phyloP scores from a whole-genome alignment of 805 yeast genomes.

The Metschnikowia colocasiae region DNA sequence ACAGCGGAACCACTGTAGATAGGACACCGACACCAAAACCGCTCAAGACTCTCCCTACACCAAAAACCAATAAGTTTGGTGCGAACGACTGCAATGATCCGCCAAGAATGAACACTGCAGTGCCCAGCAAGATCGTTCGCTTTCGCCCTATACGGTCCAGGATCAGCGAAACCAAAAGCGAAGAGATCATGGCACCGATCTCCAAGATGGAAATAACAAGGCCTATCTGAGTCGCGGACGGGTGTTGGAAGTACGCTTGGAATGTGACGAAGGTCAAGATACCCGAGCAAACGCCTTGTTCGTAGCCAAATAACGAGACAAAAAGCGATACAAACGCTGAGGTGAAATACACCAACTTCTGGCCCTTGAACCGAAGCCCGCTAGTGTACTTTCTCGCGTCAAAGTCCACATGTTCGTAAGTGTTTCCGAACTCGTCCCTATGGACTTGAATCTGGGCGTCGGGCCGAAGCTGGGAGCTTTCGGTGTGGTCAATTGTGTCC shows the following conservation, averaged over 20 bases:
- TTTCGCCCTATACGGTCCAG: conserved; percentile 20
- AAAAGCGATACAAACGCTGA: conserved; percentile 44
- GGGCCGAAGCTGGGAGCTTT: conserved; percentile 10
- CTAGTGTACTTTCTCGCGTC: conserved; percentile 32
- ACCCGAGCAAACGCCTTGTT: conserved; percentile 86
- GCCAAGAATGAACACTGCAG: conserved; percentile 17
- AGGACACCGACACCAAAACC: conserved; percentile 88
- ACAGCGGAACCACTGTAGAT: conserved; percentile 81
- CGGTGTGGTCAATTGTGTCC: conserved; percentile 13
- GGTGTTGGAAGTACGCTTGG: conserved; percentile 30
- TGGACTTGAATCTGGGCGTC: conserved; percentile 3
- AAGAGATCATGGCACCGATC: conserved; percentile 21
- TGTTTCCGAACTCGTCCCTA: conserved; percentile 32
- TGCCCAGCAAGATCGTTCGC: conserved; percentile 19
- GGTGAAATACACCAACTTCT: conserved; percentile 39
- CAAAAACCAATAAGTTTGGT: conserved; percentile 49
- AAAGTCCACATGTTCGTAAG: conserved; percentile 36
- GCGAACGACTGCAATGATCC: conserved; percentile 36
- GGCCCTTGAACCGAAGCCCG: conserved; percentile 36
- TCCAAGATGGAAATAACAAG: conserved; percentile 19
- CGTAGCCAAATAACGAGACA: conserved; percentile 32
- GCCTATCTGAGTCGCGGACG: conserved; percentile 18
- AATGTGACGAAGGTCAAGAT: conserved; percentile 73
- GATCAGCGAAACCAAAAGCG: conserved; percentile 17
- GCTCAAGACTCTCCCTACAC: conserved; percentile 71